A percentile compares a stretch with the other conserved stretches of the same genome.
phyloP scores from a whole-genome alignment of 1,284 basidiomycete genomes.

The Chondrostereum purpureum region DNA sequence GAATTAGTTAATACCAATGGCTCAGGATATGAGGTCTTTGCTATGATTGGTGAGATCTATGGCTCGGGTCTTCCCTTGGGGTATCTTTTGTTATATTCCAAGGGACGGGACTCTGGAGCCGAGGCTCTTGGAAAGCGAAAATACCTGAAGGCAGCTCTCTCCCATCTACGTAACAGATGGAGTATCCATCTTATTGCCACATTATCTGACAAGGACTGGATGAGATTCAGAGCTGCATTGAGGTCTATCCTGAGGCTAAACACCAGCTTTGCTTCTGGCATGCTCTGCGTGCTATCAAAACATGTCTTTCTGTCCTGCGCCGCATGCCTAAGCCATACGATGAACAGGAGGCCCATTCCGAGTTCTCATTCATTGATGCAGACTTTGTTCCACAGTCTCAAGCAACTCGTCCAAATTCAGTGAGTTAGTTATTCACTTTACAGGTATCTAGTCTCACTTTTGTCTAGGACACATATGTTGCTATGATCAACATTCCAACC shows the following conservation, averaged over 20 bases:
- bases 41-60: conserved; percentile 12
- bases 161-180: conserved; percentile 16
- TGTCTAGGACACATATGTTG: background rate
- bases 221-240: conserved; percentile 20
- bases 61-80: conserved; percentile 15
- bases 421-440: background rate
- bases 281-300: conserved; percentile 19
- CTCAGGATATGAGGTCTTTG: conserved; percentile 11
- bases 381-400: background rate
- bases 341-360: background rate
- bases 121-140: conserved; percentile 13
- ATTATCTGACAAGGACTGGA: conserved; percentile 21
- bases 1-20: conserved; percentile 10
- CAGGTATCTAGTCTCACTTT: background rate
- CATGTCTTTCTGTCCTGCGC: background rate
- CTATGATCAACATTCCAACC: background rate
- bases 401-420: background rate
- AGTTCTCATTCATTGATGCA: background rate
- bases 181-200: conserved; percentile 12
- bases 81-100: conserved; percentile 17
- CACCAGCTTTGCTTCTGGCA: conserved; percentile 27
- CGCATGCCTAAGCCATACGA: background rate
- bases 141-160: conserved; percentile 15
- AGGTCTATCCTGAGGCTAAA: conserved; percentile 19
- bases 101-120: background rate